Percentiles rank a stretch among this genome's conserved stretches.
phyloP scores from a whole-genome alignment of 2,329 filamentous ascomycete genomes.

The Xylaria sp. region DNA sequence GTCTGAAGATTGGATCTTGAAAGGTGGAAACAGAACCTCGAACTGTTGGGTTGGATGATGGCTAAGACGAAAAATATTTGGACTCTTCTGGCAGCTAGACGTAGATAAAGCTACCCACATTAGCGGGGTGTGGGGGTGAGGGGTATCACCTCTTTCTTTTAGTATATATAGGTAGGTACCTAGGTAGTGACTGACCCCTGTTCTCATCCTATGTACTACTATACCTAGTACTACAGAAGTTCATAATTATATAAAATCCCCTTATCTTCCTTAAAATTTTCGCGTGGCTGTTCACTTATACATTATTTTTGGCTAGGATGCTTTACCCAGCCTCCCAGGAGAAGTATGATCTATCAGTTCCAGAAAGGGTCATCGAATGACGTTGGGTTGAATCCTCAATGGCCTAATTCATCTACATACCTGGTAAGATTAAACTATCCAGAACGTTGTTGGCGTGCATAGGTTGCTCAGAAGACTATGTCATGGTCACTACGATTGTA shows the following conservation, averaged over 20 bases:
- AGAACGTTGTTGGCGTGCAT: too few species aligned
- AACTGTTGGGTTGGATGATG: background rate
- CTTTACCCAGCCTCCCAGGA: too few species aligned
- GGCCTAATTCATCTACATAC: too few species aligned
- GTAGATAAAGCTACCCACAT: background rate
- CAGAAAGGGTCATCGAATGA: background rate
- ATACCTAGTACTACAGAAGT: background rate
- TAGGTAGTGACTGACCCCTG: background rate
- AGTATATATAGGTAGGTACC: background rate
- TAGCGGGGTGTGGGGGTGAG: background rate
- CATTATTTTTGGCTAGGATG: too few species aligned
- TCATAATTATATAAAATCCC: too few species aligned
- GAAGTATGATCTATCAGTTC: background rate
- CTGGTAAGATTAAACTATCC: too few species aligned
- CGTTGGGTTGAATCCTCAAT: too few species aligned
- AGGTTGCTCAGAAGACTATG: too few species aligned
- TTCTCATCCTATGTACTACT: too few species aligned
- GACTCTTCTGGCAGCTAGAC: conserved; percentile 1
- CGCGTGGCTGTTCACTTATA: background rate
- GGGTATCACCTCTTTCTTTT: background rate
- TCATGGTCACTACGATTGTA: too few species aligned
- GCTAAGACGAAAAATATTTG: conserved; percentile 23
- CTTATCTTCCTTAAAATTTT: too few species aligned
- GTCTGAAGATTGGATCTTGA: background rate
- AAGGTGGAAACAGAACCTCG: background rate